Evolutionary conservation across 2,329 filamentous ascomycete species (phyloP), one percentile per base, ranked within the genome.

Genomic region (Arthrobotrys pseudoclavata): DNA sequence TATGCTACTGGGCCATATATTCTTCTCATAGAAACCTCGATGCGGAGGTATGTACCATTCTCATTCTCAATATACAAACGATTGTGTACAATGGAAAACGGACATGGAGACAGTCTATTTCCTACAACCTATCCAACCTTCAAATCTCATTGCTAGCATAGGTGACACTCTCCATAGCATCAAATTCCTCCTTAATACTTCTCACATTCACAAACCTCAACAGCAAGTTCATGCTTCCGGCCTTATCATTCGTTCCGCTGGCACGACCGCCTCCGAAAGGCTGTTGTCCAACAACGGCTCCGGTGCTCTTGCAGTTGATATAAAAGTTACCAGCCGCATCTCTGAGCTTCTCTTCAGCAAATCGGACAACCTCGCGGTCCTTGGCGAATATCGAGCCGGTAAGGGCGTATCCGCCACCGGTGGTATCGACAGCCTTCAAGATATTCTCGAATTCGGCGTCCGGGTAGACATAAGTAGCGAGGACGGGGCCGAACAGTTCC

Each of bases 291-390:
- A 92, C 90, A 24, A 92, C 89, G 15, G 90, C 90, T 45, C 90
- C 91, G 1, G 90, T 92, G 83, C 89, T 91, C 88, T 94, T 94
- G 86, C 90, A 92, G 85, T 94, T 95, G 84, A 95, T 87, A 85
- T 95, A 95, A 83, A 94, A 94, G 86, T 95, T 95, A 48, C 92
- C 92, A 0, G 92, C 92, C 0, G 90, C 86, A 82, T 94, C 89
- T 79, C 91, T 87, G 66, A 95, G 86, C 77, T 86, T 87, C 80
- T 93, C 88, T 83, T 94, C 91, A 0, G 91, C 92, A 69, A 87
- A 86, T 24, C 90, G 87, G 75, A 94, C 85, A 13, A 87, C 90
- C 55, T 86, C 84, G 47, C 92, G 86, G 83, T 94, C 91, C 69
- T 87, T 84, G 9, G 92, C 91, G 83, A 95, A 95, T 68, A 95